Conservation (phyloP, 805 yeast species). For the Lachancea cidri region DNA sequence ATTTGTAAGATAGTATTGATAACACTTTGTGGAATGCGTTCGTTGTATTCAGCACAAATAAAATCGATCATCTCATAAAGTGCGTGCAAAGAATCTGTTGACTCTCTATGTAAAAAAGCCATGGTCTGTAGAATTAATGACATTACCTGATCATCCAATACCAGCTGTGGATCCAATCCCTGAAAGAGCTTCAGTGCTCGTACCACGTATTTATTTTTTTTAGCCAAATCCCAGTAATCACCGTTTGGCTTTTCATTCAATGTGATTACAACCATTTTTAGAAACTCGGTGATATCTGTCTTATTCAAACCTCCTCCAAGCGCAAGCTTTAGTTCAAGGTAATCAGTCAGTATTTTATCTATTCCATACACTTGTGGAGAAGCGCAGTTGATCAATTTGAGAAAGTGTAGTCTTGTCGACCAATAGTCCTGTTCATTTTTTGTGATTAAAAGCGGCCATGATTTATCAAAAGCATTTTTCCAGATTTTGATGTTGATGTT, state of each 20-base stretch:
- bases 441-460: constrained; percentile 22
- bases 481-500: constrained; percentile 10
- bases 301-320: constrained; percentile 13
- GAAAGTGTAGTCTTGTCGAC: constrained; percentile 18
- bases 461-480: constrained; percentile 15
- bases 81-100: constrained; percentile 12
- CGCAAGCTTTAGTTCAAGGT: constrained; percentile 17
- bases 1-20: constrained; percentile 16
- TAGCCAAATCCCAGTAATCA: constrained; percentile 11
- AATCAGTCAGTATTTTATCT: constrained; percentile 15
- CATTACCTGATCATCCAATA: constrained; percentile 18
- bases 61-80: constrained; percentile 20
- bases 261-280: constrained; percentile 12
- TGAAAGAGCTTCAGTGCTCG: constrained; percentile 7
- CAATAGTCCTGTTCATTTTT: constrained; percentile 14
- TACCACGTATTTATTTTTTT: constrained; percentile 3
- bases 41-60: constrained; percentile 5
- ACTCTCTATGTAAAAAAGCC: constrained; percentile 11
- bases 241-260: constrained; percentile 6
- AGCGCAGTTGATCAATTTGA: constrained; percentile 15
- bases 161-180: constrained; percentile 6
- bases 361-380: constrained; percentile 9
- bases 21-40: constrained; percentile 10
- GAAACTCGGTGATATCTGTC: constrained; percentile 18
- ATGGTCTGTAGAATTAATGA: constrained; percentile 17